These are phyloP conservation scores for Spinellus fusiger DNA, from an alignment of 192 early-diverging fungal species.

Conservation along the genomic window DNA sequence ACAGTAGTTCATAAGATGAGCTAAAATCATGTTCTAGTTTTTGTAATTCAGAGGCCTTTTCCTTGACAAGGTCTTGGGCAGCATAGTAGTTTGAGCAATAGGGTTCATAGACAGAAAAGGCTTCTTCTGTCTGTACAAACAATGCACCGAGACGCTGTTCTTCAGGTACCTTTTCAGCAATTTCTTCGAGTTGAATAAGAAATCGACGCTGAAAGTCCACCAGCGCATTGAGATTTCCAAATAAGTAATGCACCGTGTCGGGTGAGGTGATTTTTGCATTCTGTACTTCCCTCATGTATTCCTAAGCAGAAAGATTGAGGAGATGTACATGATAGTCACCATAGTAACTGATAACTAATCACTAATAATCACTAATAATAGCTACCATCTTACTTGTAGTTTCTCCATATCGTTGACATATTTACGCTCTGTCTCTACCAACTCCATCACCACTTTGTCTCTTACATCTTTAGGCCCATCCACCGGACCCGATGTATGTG, in stretches of 20 bases:
- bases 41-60: slow-evolving; percentile 59
- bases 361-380: neutral
- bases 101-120: slow-evolving; percentile 82
- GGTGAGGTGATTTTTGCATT: slow-evolving; percentile 67
- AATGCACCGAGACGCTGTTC: slow-evolving; percentile 89
- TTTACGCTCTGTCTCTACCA: slow-evolving; percentile 89
- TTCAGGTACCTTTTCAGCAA: slow-evolving; percentile 55
- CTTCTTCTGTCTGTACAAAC: slow-evolving; percentile 77
- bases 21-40: slow-evolving; percentile 65
- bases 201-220: slow-evolving; percentile 96
- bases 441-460: slow-evolving; percentile 78
- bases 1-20: slow-evolving; percentile 81
- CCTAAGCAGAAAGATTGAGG: slow-evolving; percentile 28
- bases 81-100: slow-evolving; percentile 89
- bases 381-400: slow-evolving; percentile 44
- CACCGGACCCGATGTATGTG: slow-evolving; percentile 44
- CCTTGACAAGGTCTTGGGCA: slow-evolving; percentile 63
- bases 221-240: slow-evolving; percentile 90
- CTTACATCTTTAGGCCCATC: slow-evolving; percentile 80
- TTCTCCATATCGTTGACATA: slow-evolving; percentile 87
- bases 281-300: slow-evolving; percentile 66
- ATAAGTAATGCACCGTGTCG: slow-evolving; percentile 77
- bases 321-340: neutral
- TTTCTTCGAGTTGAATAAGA: slow-evolving; percentile 82
- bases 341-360: neutral